These are phyloP conservation scores for Flammula alnicola DNA, from an alignment of 1,284 basidiomycete genomes.

Conservation along the genomic window DNA sequence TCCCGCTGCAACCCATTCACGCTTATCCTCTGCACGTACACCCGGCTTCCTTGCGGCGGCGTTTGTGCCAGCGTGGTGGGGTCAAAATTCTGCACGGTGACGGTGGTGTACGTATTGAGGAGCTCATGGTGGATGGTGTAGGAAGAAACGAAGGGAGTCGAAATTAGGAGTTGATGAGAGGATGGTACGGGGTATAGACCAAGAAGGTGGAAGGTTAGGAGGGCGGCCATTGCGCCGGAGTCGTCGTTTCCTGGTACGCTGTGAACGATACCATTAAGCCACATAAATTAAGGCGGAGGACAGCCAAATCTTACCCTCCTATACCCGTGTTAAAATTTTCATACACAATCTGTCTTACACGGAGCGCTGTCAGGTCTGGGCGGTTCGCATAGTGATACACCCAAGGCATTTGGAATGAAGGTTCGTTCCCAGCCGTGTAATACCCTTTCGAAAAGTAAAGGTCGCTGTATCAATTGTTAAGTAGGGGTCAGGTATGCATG, in stretches of 20 bases:
- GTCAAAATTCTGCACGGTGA: constrained; percentile 47
- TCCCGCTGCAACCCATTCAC: constrained; percentile 42
- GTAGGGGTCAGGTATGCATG: background rate
- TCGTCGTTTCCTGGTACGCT: constrained; percentile 61
- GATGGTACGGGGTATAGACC: constrained; percentile 58
- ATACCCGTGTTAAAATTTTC: constrained; percentile 51
- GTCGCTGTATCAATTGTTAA: constrained; percentile 32
- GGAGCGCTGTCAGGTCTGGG: constrained; percentile 51
- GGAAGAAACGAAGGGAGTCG: constrained; percentile 51
- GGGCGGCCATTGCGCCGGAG: constrained; percentile 55
- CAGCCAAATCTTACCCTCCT: constrained; percentile 46
- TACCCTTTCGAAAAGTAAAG: constrained; percentile 51
- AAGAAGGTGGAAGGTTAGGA: constrained; percentile 55
- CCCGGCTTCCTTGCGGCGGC: constrained; percentile 41
- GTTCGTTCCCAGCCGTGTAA: constrained; percentile 53
- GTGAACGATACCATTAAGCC: no score
- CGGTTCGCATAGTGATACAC: constrained; percentile 52
- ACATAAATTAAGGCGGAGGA: no score
- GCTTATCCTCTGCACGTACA: constrained; percentile 48
- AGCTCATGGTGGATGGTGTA: constrained; percentile 46
- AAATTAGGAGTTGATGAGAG: constrained; percentile 49
- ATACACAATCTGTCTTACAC: constrained; percentile 50
- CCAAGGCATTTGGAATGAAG: constrained; percentile 51
- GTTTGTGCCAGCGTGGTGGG: constrained; percentile 33
- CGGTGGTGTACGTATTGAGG: constrained; percentile 41